Conservation (phyloP, 2,329 filamentous ascomycete species). For the Monosporascus ibericus region DNA sequence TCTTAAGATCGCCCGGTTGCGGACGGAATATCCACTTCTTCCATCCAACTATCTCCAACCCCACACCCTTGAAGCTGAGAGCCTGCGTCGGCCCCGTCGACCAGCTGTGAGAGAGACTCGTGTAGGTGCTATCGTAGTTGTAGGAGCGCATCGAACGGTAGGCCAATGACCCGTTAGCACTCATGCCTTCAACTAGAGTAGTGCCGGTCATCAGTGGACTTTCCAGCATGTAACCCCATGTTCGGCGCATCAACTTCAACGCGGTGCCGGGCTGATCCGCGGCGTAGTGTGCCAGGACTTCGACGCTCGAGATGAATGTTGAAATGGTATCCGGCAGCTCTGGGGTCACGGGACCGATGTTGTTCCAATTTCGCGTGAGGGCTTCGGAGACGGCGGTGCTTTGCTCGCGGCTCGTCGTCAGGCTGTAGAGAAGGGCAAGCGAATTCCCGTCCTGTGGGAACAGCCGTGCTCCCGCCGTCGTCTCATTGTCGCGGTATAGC, state of each 20-base stretch:
- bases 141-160: constrained; percentile 27
- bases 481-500: constrained; percentile 44
- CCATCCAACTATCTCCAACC: constrained; percentile 15
- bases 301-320: constrained; percentile 28
- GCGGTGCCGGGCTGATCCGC: constrained; percentile 15
- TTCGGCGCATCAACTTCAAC: constrained; percentile 21
- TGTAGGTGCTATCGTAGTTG: constrained; percentile 25
- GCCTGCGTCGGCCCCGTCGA: constrained; percentile 23
- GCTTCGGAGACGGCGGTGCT: constrained; percentile 11
- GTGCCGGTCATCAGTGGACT: constrained; percentile 27
- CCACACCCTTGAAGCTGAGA: constrained; percentile 20
- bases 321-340: constrained; percentile 31
- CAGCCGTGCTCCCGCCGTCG: constrained; percentile 28
- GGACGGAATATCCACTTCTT: neutral
- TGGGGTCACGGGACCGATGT: constrained; percentile 23
- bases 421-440: constrained; percentile 33
- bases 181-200: constrained; percentile 30
- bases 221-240: constrained; percentile 25
- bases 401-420: constrained; percentile 10
- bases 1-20: neutral
- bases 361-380: constrained; percentile 19
- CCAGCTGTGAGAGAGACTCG: constrained; percentile 30
- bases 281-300: constrained; percentile 27
- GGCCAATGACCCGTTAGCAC: constrained; percentile 29
- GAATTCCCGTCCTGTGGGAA: constrained; percentile 45